Percentiles rank a stretch among this genome's conserved stretches.
Conservation (phyloP, 768 basidiomycete species). For the Heimioporus sp. region DNA sequence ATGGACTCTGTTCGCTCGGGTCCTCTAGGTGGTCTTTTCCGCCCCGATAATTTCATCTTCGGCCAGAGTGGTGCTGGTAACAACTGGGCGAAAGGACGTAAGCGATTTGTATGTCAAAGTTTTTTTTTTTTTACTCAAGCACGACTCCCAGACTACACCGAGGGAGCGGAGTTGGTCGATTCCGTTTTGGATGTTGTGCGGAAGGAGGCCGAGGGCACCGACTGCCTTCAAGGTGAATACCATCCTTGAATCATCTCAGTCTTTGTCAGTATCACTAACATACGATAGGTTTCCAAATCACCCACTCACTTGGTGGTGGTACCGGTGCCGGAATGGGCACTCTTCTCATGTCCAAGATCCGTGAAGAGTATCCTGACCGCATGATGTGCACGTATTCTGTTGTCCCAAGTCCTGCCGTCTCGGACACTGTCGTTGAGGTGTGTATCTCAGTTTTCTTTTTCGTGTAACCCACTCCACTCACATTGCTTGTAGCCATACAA, state of each 20-base stretch:
- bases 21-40: constrained; percentile 89
- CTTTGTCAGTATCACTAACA: constrained; percentile 3
- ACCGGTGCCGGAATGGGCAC: constrained; percentile 99
- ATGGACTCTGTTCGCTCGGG: constrained; percentile 93
- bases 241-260: background rate
- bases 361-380: constrained; percentile 97
- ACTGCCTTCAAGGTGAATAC: constrained; percentile 90
- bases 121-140: background rate
- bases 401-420: constrained; percentile 95
- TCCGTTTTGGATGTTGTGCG: constrained; percentile 97
- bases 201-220: constrained; percentile 97
- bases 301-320: constrained; percentile 97
- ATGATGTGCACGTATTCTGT: constrained; percentile 99
- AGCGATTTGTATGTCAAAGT: constrained; percentile 35
- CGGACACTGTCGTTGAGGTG: constrained; percentile 97
- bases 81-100: constrained; percentile 99
- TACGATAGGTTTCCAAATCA: constrained; percentile 89
- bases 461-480: background rate
- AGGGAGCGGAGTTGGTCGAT: constrained; percentile 98
- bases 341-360: constrained; percentile 96
- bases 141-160: constrained; percentile 62
- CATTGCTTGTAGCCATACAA: constrained; percentile 80
- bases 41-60: constrained; percentile 98
- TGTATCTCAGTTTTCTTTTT: constrained; percentile 4
- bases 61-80: constrained; percentile 98